These are phyloP conservation scores for Dalechampia spathulata DNA, from an alignment of 441 rosid species.

Conservation along the genomic window DNA sequence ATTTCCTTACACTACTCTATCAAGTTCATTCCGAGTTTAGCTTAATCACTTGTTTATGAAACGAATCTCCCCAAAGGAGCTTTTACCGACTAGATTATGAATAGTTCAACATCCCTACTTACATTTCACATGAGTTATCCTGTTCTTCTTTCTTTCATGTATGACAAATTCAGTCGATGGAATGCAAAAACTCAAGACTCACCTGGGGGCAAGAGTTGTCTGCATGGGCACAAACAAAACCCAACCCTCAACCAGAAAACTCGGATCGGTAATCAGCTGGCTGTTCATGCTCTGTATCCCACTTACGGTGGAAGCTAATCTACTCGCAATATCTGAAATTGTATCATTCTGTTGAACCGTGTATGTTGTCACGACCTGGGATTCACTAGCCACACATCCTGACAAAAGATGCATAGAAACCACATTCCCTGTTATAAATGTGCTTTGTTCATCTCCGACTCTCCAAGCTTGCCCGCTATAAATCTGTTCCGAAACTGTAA, in stretches of 20 bases:
- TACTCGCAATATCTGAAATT: constrained; percentile 24
- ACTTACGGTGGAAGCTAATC: constrained; percentile 22
- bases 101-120: no score
- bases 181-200: not conserved
- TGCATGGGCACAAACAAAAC: constrained; percentile 44
- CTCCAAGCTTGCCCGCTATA: constrained; percentile 47
- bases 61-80: no score
- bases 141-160: no score
- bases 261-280: constrained; percentile 15
- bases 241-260: constrained; percentile 27
- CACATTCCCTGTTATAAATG: constrained; percentile 6
- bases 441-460: constrained; percentile 22
- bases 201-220: constrained; percentile 21
- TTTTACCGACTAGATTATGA: no score
- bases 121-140: no score
- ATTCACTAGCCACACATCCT: constrained; percentile 34
- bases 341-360: constrained; percentile 44
- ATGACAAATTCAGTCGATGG: no score
- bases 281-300: constrained; percentile 32
- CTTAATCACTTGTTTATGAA: no score
- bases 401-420: constrained; percentile 36
- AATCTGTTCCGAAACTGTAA: constrained; percentile 19
- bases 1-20: not conserved
- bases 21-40: no score
- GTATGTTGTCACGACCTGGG: constrained; percentile 40